Evolutionary conservation across 2,329 filamentous ascomycete genomes (phyloP), one percentile per base, ranked within the genome.

Genomic region (Cercospora brassicicola): DNA sequence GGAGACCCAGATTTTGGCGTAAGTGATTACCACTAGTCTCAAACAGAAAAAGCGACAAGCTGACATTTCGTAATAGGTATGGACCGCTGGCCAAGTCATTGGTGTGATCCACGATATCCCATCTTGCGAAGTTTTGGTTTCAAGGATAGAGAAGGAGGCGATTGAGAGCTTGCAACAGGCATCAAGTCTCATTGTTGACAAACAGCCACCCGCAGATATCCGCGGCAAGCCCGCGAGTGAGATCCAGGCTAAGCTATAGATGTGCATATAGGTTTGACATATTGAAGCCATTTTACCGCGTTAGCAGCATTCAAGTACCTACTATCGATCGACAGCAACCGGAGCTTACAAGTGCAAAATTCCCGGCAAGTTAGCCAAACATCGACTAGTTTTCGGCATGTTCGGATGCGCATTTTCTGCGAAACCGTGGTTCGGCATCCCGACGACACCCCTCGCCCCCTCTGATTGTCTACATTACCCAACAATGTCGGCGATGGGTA

Each of bases 21-120:
- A 86, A 84, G n/a, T n/a, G n/a, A n/a, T n/a, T n/a, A n/a, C n/a
- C n/a, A n/a, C n/a, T n/a, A n/a, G n/a, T n/a, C n/a, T n/a, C n/a
- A n/a, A n/a, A n/a, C n/a, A n/a, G n/a, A n/a, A n/a, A n/a, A n/a
- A n/a, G n/a, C 18, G 2, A 2, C 18, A 20, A 20, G 18, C 18
- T 20, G 18, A 20, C 18, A 20, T 20, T 20, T 20, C 18, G 18
- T 20, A 75, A 59, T 72, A 94, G 91, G 91, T 97, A 45, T 99
- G 95, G 95, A 98, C 95, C 20, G 93, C 94, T 8, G 95, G 95
- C 10, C 94, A 97, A 79, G 94, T 98, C 73, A 97, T 99, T 59
- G 83, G 83, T 8, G 76, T 85, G 13, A 85, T 85, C 69, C 82
- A 85, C 67, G 83, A 85, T 67, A 82, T 85, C 36, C 83, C 83